These are phyloP conservation scores for Hyaloscypha finlandica DNA, from an alignment of 495 filamentous ascomycete species.

Conservation along the genomic window DNA sequence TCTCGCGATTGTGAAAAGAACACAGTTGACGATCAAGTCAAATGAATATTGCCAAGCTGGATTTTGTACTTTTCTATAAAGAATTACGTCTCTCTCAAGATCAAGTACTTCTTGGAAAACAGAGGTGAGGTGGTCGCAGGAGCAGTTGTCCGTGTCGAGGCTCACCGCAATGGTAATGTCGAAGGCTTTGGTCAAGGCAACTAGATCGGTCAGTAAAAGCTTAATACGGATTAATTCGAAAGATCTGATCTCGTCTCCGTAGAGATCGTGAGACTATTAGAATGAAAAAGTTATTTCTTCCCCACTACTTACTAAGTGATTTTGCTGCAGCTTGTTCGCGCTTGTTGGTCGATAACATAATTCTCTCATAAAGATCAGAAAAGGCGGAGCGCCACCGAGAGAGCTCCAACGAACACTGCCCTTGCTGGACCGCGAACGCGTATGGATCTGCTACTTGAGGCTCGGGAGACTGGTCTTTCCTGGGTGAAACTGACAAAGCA, in stretches of 20 bases:
- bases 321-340: too few relatives aligned
- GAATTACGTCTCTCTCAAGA: background rate
- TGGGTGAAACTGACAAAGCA: too few relatives aligned
- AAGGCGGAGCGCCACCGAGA: too few relatives aligned
- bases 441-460: too few relatives aligned
- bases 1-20: background rate
- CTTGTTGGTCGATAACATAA: too few relatives aligned
- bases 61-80: background rate
- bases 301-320: too few relatives aligned
- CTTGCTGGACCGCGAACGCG: too few relatives aligned
- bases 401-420: too few relatives aligned
- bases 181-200: background rate
- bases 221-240: background rate
- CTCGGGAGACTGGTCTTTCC: too few relatives aligned
- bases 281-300: too few relatives aligned
- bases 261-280: too few relatives aligned
- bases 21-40: background rate
- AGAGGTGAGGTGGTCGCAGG: background rate
- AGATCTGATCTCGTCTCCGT: background rate
- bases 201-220: background rate
- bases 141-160: background rate
- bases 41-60: background rate
- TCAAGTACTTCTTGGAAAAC: background rate
- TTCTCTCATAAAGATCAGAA: too few relatives aligned
- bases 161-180: background rate